Evolutionary conservation across 345 rosid genomes (phyloP).

Genomic region (Linum trigynum): DNA sequence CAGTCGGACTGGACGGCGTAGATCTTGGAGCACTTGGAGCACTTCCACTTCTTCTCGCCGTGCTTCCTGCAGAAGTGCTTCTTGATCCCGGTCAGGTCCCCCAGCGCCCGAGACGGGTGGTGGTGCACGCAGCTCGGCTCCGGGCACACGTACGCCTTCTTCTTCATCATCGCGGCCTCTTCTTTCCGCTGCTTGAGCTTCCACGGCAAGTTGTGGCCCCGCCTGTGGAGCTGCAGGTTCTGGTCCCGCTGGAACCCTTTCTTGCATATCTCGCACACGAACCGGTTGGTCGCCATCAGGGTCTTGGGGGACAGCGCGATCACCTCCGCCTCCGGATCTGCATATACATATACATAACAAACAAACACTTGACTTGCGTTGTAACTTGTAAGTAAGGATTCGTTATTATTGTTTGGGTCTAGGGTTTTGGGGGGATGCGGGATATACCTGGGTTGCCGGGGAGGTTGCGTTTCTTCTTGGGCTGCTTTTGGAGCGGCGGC

Average conservation of each 20-base stretch:
- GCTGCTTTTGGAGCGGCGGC: neutral
- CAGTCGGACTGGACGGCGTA: conserved; percentile 2
- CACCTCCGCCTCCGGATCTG: conserved; percentile 5
- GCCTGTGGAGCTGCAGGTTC: conserved; percentile 5
- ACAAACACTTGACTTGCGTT: no score
- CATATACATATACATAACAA: no score
- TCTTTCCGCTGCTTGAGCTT: conserved; percentile 1
- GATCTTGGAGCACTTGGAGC: conserved; percentile 3
- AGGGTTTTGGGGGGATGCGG: neutral
- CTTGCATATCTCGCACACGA: conserved; percentile 5
- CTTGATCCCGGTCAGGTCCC: conserved; percentile 1
- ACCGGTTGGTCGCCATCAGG: neutral
- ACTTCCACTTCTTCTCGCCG: conserved; percentile 8
- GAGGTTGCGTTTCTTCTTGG: conserved; percentile 4
- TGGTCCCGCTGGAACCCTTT: conserved; percentile 2
- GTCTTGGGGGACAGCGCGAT: conserved; percentile 1
- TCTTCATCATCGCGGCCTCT: neutral
- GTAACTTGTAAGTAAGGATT: no score
- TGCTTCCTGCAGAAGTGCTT: conserved; percentile 6
- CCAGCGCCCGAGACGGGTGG: conserved; percentile 1
- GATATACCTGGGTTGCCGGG: conserved; percentile 1
- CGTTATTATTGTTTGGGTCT: neutral
- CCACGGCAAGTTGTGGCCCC: conserved; percentile 6
- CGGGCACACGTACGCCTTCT: conserved; percentile 3
- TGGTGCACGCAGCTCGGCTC: conserved; percentile 4